These are phyloP conservation scores for Stropharia rugosoannulata DNA, from an alignment of 768 basidiomycete species.

Conservation along the genomic window DNA sequence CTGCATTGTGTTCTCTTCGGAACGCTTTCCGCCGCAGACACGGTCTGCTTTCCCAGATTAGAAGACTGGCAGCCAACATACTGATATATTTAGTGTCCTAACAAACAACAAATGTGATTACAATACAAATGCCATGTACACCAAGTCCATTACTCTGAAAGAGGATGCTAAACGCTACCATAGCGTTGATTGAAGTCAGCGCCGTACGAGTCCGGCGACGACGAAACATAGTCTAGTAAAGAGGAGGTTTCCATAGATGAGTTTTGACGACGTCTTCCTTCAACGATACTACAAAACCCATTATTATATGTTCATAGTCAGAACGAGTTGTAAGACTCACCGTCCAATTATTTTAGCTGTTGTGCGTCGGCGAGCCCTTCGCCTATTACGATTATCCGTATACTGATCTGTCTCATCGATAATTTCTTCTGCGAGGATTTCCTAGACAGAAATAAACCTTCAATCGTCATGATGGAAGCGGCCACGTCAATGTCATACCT, in stretches of 20 bases:
- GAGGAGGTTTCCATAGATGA: constrained; percentile 14
- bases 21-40: no score
- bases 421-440: constrained; percentile 95
- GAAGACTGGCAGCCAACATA: no score
- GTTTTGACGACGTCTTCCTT: constrained; percentile 11
- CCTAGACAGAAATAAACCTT: constrained; percentile 38
- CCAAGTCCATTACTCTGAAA: not conserved
- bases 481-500: constrained; percentile 37
- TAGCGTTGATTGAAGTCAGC: constrained; percentile 1
- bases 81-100: no score
- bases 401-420: constrained; percentile 93
- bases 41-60: no score
- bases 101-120: not conserved
- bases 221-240: constrained; percentile 4
- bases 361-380: constrained; percentile 65
- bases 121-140: not conserved
- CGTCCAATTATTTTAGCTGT: constrained; percentile 80
- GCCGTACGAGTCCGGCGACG: constrained; percentile 2
- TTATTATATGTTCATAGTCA: not conserved
- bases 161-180: constrained; percentile 7
- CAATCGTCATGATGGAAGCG: not conserved
- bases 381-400: constrained; percentile 83
- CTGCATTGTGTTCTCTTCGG: no score
- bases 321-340: constrained; percentile 33
- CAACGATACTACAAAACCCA: constrained; percentile 16